Conservation (phyloP, 2,329 filamentous ascomycete species). For the Proliferodiscus dingleyae region DNA sequence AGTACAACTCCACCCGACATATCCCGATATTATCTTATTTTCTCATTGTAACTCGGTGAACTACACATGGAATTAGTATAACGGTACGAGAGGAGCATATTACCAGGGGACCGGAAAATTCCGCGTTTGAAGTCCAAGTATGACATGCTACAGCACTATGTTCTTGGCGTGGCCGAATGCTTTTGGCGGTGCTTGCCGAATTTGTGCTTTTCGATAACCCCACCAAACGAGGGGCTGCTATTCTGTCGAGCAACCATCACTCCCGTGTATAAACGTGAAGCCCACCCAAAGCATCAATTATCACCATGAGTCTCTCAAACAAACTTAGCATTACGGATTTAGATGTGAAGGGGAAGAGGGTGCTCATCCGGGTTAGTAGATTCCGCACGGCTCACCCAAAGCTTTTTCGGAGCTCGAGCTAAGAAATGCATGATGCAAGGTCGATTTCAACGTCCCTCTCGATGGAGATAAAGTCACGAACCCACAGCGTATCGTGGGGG, state of each 20-base stretch:
- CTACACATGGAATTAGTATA: too few species aligned
- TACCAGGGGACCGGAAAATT: too few species aligned
- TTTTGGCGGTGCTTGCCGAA: too few species aligned
- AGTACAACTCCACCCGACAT: too few species aligned
- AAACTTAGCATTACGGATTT: slow-evolving; percentile 97
- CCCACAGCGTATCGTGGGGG: slow-evolving; percentile 95
- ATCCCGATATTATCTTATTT: too few species aligned
- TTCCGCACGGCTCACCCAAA: neutral
- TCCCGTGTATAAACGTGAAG: neutral
- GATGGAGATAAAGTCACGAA: slow-evolving; percentile 93
- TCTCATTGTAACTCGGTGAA: too few species aligned
- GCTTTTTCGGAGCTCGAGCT: too few species aligned
- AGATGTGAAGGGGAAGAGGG: slow-evolving; percentile 96
- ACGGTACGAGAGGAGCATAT: too few species aligned
- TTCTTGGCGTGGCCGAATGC: too few species aligned
- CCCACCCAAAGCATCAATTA: slow-evolving; percentile 12
- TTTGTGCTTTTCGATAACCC: neutral
- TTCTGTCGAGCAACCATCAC: slow-evolving; percentile 16
- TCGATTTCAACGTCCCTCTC: slow-evolving; percentile 99
- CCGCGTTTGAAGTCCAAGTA: too few species aligned
- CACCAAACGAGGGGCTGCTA: slow-evolving; percentile 10
- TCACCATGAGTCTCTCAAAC: slow-evolving; percentile 91
- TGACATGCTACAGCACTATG: too few species aligned
- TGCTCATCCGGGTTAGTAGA: slow-evolving; percentile 83
- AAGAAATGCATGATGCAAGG: slow-evolving; percentile 50